Base-by-base conservation (phyloP, 257 asterid species). In the Linderniella brevidens region DNA sequence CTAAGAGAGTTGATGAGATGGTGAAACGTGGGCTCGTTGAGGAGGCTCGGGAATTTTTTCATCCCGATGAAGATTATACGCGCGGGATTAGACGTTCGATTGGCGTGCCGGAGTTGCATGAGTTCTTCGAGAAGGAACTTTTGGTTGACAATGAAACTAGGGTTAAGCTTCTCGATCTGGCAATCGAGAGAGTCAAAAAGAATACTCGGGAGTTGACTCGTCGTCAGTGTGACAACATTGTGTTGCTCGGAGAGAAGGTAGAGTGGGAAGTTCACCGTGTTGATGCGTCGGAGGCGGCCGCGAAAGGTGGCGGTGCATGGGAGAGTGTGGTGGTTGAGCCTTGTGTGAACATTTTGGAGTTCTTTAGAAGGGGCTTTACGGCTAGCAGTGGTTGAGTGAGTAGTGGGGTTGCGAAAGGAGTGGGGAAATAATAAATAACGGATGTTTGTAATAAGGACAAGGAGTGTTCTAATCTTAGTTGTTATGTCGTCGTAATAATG, bases 51-150 rank as follows among this genome's bases (percentile, higher is more conserved):
- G 68, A 65, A 3, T 76, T 76, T 52, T 86, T 64, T 54, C 68
- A 59, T 11, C 76, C 78, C 0, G 36, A 19, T 1, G 82, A 86
- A 0, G 79, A 78, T 18, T 81, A 81, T 42, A 45, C 62, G 4
- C 62, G 56, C 4, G 96, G 96, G 0, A 70, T 81, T 16, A 49
- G 75, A n/a, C 74, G 80, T 0, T 92, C 93, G 0, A 85, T 85
- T 0, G 96, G 94, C 1, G 75, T 76, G 0, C 94, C 92, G 0
- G 96, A 86, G 64, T 19, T 86, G 70, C 74, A 82, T 17, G 63
- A 55, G 36, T 79, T 45, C 50, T 76, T 78, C 36, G 52, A 74
- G 17, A 20, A 40, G 17, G 72, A 41, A 11, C 5, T 48, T 0
- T 37, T 18, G 2, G 70, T 35, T 8, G 85, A 64, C 13, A 47